Evolutionary conservation across 257 asterid species (phyloP), one percentile per base, ranked within the genome.

Genomic region (Mentha longifolia): DNA sequence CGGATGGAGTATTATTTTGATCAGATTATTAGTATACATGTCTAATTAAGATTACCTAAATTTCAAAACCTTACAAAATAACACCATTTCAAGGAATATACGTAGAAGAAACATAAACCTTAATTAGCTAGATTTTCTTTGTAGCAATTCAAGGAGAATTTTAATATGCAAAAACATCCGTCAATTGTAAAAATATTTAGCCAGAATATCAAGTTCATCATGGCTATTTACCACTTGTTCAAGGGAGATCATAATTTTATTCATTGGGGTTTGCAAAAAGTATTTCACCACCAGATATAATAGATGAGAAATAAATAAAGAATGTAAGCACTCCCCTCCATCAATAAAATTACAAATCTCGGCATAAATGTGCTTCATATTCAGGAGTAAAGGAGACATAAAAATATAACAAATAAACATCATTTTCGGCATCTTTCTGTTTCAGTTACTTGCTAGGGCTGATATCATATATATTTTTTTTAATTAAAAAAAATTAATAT

Each of bases 401-500:
- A 41, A 33, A 39, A 51, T 28, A 43, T 14, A 0, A 4, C 20
- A 56, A 60, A 75, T 72, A 69, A 65, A 79, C 78, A 73, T 77
- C 81, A 74, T 74, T 80, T 72, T 80, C 83, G 70, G 85, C 74
- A 77, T 83, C 79, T 77, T 77, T 58, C 66, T 66, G 72, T 79
- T 59, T 14, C 30, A 51, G 20, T 58, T 9, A 68, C 65, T 66
- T 50, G 51, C 43, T 62, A 9, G 4, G 20, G 12, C 12, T 58
- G 43, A 30, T 30, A 33, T 30, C 61, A 28, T n/a, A n/a, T n/a
- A n/a, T n/a, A n/a, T n/a, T n/a, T n/a, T n/a, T n/a, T n/a, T n/a
- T n/a, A n/a, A n/a, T n/a, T n/a, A n/a, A n/a, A n/a, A n/a, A n/a
- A n/a, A n/a, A n/a, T n/a, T n/a, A n/a, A n/a, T n/a, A n/a, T n/a